Percentiles rank a stretch among this genome's conserved stretches.
phyloP scores from a whole-genome alignment of 2,329 filamentous ascomycete genomes.

The Epichloe hybrida region DNA sequence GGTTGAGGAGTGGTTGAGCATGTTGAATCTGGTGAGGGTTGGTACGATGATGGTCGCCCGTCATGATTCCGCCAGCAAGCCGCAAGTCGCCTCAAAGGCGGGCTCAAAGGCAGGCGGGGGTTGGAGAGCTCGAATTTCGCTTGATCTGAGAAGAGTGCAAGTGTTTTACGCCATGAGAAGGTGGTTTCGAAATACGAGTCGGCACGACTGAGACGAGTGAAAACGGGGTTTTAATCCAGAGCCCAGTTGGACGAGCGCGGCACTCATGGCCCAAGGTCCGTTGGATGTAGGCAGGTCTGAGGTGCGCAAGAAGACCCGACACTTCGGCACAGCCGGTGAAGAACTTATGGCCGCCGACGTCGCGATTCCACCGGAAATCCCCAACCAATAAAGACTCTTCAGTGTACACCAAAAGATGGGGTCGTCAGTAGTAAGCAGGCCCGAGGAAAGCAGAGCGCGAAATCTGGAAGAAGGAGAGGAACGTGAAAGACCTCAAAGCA shows the following conservation, averaged over 20 bases:
- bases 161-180: background rate
- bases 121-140: background rate
- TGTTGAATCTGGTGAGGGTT: conserved; percentile 14
- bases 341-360: background rate
- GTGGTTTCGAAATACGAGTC: background rate
- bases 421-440: background rate
- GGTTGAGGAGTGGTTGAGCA: conserved; percentile 16
- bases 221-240: background rate
- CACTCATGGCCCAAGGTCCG: background rate
- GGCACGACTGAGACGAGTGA: too few relatives aligned
- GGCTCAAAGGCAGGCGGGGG: too few relatives aligned
- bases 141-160: background rate
- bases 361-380: background rate
- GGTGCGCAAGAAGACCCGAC: background rate
- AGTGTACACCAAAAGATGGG: background rate
- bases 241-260: background rate
- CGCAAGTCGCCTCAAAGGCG: background rate
- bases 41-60: conserved; percentile 15
- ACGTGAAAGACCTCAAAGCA: background rate
- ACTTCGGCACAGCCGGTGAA: background rate
- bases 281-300: background rate
- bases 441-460: background rate
- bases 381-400: background rate
- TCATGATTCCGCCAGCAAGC: conserved; percentile 14
- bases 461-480: background rate